Conservation (phyloP, 257 asterid species). For the Primulina huaijiensis region DNA sequence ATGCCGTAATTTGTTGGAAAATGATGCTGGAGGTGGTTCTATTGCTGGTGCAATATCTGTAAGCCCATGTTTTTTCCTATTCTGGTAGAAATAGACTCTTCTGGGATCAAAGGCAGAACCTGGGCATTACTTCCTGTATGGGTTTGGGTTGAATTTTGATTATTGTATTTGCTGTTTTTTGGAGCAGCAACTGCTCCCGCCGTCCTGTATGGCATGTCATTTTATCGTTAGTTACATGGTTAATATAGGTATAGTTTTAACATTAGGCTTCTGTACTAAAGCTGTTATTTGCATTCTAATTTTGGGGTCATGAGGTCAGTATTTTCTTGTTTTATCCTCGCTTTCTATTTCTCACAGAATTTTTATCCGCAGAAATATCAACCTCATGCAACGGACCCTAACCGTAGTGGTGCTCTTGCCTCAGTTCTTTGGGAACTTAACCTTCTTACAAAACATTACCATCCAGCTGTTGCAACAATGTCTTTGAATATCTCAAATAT, state of each 20-base stretch:
- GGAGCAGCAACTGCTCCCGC: not conserved
- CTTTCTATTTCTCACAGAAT: not conserved
- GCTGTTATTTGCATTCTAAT: not conserved
- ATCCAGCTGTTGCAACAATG: constrained; percentile 59
- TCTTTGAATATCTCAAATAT: constrained; percentile 66
- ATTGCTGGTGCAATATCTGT: constrained; percentile 93
- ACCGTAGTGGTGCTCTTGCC: constrained; percentile 92
- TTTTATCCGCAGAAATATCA: constrained; percentile 64
- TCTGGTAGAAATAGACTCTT: not conserved
- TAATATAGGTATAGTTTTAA: no score
- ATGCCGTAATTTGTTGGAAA: constrained; percentile 88
- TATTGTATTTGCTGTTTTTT: not conserved
- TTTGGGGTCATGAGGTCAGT: not conserved
- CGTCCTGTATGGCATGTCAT: not conserved
- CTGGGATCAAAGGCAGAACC: not conserved
- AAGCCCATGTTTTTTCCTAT: constrained; percentile 27
- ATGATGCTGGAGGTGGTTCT: constrained; percentile 94
- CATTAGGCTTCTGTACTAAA: no score
- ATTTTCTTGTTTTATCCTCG: not conserved
- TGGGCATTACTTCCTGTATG: not conserved
- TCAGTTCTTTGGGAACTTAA: constrained; percentile 98
- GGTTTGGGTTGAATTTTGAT: not conserved
- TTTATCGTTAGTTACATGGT: no score
- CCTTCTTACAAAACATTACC: constrained; percentile 74
- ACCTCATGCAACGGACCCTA: constrained; percentile 79